Percentiles rank a stretch among this genome's conserved stretches.
Conservation (phyloP, 129 eudicot species). For the Centrapalus pauciflorus region DNA sequence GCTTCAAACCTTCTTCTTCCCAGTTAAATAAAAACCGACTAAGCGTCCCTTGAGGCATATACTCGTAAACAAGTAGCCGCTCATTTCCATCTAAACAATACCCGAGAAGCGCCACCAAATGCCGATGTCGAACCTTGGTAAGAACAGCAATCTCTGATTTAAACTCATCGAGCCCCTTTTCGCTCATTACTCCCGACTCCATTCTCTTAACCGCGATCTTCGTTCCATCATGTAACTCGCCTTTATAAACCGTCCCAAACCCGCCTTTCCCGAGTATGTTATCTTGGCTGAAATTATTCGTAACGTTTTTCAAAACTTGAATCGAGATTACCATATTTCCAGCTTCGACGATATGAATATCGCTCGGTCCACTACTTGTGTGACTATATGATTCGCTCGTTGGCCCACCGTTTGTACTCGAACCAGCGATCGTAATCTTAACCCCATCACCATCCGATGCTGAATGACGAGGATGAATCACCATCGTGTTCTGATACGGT, state of each 20-base stretch:
- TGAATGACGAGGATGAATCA: conserved; percentile 68
- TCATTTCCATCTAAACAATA: conserved; percentile 86
- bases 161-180: conserved; percentile 84
- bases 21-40: conserved; percentile 67
- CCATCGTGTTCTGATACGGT: conserved; percentile 48
- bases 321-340: conserved; percentile 79
- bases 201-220: conserved; percentile 92
- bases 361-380: conserved; percentile 50
- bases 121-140: conserved; percentile 86
- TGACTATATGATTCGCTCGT: conserved; percentile 46
- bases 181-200: conserved; percentile 82
- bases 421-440: conserved; percentile 68
- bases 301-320: conserved; percentile 70
- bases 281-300: conserved; percentile 70
- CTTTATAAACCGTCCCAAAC: conserved; percentile 88
- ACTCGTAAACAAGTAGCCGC: conserved; percentile 83
- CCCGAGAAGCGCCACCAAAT: conserved; percentile 83
- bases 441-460: conserved; percentile 64
- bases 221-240: conserved; percentile 86
- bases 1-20: conserved; percentile 74
- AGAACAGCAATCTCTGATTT: conserved; percentile 88
- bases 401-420: conserved; percentile 41
- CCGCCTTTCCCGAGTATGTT: conserved; percentile 90
- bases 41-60: conserved; percentile 94
- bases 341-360: conserved; percentile 65